Percentiles rank a stretch among this genome's conserved stretches.
Conservation (phyloP, 805 yeast genomes). For the Tetrapisispora arboricola region DNA sequence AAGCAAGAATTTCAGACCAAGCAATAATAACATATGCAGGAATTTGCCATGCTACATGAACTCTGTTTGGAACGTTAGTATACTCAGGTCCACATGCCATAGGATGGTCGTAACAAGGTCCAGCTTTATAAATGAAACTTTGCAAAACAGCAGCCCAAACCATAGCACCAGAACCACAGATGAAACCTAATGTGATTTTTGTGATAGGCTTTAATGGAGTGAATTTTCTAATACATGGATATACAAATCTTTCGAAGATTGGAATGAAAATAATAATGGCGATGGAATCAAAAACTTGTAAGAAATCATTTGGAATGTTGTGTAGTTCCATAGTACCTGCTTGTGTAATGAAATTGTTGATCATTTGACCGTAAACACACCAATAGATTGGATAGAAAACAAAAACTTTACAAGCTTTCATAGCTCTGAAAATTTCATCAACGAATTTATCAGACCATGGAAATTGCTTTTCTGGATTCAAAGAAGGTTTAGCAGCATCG, state of each 20-base stretch:
- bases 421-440: constrained; percentile 57
- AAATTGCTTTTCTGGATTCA: constrained; percentile 36
- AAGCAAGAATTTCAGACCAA: constrained; percentile 66
- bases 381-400: constrained; percentile 62
- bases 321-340: constrained; percentile 67
- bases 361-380: constrained; percentile 66
- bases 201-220: constrained; percentile 59
- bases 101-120: constrained; percentile 65
- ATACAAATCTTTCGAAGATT: constrained; percentile 49
- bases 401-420: constrained; percentile 66
- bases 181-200: constrained; percentile 61
- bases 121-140: constrained; percentile 54
- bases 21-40: constrained; percentile 63
- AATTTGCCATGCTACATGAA: constrained; percentile 61
- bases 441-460: constrained; percentile 64
- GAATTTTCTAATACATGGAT: constrained; percentile 41
- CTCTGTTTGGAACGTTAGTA: constrained; percentile 27
- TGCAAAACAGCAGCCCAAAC: constrained; percentile 69
- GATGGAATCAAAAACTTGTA: constrained; percentile 66
- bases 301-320: constrained; percentile 71
- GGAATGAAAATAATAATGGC: constrained; percentile 74
- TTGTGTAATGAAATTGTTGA: constrained; percentile 61
- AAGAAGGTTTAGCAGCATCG: constrained; percentile 48
- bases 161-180: constrained; percentile 57
- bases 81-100: constrained; percentile 20